Conservation (phyloP, 2,329 filamentous ascomycete genomes). For the Boeremia exigua region DNA sequence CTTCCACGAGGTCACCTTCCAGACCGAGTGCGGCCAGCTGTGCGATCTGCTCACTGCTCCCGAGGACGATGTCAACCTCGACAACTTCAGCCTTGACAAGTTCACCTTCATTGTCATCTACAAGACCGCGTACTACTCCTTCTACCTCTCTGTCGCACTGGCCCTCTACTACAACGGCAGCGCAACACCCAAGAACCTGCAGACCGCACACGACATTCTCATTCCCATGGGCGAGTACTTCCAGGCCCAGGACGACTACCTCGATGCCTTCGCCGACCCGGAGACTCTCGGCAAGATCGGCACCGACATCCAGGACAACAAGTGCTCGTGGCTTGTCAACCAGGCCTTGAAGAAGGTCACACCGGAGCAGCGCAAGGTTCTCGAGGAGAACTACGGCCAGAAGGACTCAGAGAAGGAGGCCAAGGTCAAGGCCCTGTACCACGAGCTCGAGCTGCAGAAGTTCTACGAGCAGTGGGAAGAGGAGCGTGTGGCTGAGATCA, state of each 20-base stretch:
- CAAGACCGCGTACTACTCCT: constrained; percentile 99
- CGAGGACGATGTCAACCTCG: constrained; percentile 88
- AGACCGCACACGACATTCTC: constrained; percentile 87
- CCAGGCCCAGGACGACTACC: constrained; percentile 98
- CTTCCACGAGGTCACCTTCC: constrained; percentile 92
- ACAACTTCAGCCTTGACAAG: constrained; percentile 95
- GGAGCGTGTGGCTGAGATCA: constrained; percentile 79
- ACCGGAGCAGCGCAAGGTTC: constrained; percentile 82
- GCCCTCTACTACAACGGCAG: constrained; percentile 84
- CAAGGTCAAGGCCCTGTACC: constrained; percentile 85
- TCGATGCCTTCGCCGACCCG: constrained; percentile 95
- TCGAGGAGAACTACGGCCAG: constrained; percentile 92
- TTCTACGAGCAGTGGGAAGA: constrained; percentile 91
- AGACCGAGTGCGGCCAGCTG: constrained; percentile 94
- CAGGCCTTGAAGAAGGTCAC: constrained; percentile 82
- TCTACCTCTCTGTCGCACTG: constrained; percentile 95
- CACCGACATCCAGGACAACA: constrained; percentile 99
- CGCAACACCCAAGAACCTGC: constrained; percentile 86
- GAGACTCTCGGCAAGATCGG: constrained; percentile 97
- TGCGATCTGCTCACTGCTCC: constrained; percentile 95
- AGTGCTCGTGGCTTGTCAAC: constrained; percentile 99
- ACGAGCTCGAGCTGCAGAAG: constrained; percentile 83
- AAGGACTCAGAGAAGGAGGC: constrained; percentile 86
- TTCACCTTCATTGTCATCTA: constrained; percentile 99
- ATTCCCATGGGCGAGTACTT: constrained; percentile 99